Evolutionary conservation across 768 basidiomycete species (phyloP), one percentile per base, ranked within the genome.

Genomic region (Amanita muscaria): DNA sequence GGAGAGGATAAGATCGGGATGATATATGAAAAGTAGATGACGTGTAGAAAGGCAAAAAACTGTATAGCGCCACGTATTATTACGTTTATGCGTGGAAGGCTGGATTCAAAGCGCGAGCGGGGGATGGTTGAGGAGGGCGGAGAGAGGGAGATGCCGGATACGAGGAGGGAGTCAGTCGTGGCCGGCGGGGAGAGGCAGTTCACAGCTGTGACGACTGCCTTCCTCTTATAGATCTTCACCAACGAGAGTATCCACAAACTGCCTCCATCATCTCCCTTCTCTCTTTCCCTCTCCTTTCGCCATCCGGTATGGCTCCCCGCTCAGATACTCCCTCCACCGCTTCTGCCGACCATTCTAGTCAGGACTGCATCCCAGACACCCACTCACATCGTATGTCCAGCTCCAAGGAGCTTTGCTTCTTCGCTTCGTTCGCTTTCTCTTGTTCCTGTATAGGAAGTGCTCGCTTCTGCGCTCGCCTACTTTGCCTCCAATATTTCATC

Each of bases 161-260:
- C 23, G 22, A 27, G 31, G 23, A 9, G 23, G 5, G 23, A 24
- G 9, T 24, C n/a, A 15, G 24, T 24, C 22, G 24, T 10, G 43
- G n/a, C 23, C 32, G 29, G 19, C 32, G 30, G 18, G 14, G 12
- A 32, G 14, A 24, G 40, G 8, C 30, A 34, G 21, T 31, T 23
- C 19, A 10, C 33, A 9, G 12, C 35, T 46, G 35, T 46, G 44
- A 46, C 44, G 44, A 46, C 44, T 31, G 15, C 36, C 30, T 38
- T 21, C 44, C 36, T 30, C 9, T 12, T 38, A 5, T 5, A 16
- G 36, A 11, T 8, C 8, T n/a, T 15, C 16, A 16, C 36, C 44
- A 38, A 36, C 24, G 36, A 22, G 9, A 46, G 44, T 35, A 23
- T 23, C 36, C 25, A 21, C 36, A 34, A 22, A 23, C 36, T 33